A percentile compares a stretch with the other conserved stretches of the same genome.
Evolutionary conservation across 345 rosid genomes (phyloP).

Genomic region (Murraya paniculata): DNA sequence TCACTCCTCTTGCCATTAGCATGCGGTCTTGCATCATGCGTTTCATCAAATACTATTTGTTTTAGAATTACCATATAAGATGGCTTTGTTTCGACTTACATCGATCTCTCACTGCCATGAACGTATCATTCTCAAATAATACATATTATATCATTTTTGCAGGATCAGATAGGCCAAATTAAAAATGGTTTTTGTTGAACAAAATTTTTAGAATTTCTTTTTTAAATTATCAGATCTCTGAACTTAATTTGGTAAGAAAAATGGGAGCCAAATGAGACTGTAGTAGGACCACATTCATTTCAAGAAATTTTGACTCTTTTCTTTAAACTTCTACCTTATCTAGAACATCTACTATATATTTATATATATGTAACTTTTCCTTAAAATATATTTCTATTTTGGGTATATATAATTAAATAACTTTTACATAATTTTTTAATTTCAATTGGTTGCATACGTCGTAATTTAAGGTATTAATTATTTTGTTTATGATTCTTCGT

Average conservation of each 20-base stretch:
- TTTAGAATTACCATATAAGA: background rate
- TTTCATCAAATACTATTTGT: background rate
- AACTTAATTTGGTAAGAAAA: background rate
- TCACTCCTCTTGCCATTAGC: background rate
- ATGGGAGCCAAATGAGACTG: background rate
- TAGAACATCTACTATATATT: no score
- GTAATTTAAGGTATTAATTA: no score
- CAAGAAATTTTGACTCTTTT: background rate
- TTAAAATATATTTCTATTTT: background rate
- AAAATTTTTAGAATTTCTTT: no score
- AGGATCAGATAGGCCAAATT: background rate
- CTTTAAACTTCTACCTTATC: background rate
- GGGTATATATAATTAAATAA: no score
- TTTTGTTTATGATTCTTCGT: background rate
- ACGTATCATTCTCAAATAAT: background rate
- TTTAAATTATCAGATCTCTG: background rate
- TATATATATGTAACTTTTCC: no score
- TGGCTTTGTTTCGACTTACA: background rate
- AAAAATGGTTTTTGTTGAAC: background rate
- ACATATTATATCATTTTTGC: background rate
- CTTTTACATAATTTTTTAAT: background rate
- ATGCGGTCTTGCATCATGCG: background rate
- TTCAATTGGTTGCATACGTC: background rate
- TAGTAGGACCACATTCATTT: background rate
- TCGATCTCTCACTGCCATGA: background rate